phyloP scores from a whole-genome alignment of 164 flowering plant species.

The Tetracentron sinense region DNA sequence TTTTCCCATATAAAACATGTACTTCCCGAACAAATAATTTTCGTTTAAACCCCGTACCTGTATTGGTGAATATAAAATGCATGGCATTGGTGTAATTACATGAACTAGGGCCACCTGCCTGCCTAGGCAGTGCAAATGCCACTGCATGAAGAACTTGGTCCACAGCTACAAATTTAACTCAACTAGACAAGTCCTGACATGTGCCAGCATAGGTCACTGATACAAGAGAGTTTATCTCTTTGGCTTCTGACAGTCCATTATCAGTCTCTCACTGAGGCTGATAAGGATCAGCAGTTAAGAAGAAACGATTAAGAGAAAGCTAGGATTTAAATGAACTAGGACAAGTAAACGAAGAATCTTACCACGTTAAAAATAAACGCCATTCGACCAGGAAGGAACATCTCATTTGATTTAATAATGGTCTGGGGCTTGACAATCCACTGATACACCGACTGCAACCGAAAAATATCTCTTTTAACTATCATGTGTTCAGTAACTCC shows the following conservation, averaged over 20 bases:
- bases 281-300: not conserved
- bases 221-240: not conserved
- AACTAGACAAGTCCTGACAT: too few relatives aligned
- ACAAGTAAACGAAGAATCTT: constrained; percentile 11
- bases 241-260: not conserved
- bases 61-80: too few relatives aligned
- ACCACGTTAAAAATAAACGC: constrained; percentile 87
- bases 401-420: constrained; percentile 74
- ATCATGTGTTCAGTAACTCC: not conserved
- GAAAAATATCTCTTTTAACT: not conserved
- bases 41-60: too few relatives aligned
- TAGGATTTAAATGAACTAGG: too few relatives aligned
- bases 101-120: too few relatives aligned
- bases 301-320: not conserved
- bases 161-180: too few relatives aligned
- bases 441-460: constrained; percentile 78
- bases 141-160: too few relatives aligned
- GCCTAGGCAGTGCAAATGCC: too few relatives aligned
- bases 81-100: too few relatives aligned
- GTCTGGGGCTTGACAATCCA: constrained; percentile 93
- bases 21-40: too few relatives aligned
- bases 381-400: constrained; percentile 98
- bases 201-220: not conserved
- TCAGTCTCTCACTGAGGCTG: too few relatives aligned
- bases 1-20: too few relatives aligned